phyloP scores from a whole-genome alignment of 331 rosid genomes.

The Rhamnella rubrinervis region DNA sequence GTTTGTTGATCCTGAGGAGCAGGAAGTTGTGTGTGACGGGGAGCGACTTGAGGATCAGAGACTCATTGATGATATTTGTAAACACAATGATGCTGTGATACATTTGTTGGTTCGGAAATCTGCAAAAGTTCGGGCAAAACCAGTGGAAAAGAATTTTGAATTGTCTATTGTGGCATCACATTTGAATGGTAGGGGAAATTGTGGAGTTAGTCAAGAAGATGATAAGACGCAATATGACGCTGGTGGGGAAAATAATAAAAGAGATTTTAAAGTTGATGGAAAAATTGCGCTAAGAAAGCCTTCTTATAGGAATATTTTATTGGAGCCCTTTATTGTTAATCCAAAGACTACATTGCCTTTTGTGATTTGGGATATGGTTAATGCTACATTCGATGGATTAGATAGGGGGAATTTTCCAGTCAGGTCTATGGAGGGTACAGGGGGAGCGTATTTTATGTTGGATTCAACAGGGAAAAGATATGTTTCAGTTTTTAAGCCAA shows the following conservation, averaged over 20 bases:
- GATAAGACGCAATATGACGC: slow-evolving; percentile 30
- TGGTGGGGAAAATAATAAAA: slow-evolving; percentile 28
- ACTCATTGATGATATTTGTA: slow-evolving; percentile 70
- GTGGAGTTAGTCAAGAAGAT: slow-evolving; percentile 35
- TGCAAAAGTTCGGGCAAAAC: slow-evolving; percentile 58
- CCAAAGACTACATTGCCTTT: slow-evolving; percentile 58
- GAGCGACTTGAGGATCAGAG: slow-evolving; percentile 76
- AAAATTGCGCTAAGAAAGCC: slow-evolving; percentile 31
- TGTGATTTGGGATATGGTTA: slow-evolving; percentile 56
- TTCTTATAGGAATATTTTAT: slow-evolving; percentile 33
- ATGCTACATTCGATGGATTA: slow-evolving; percentile 55
- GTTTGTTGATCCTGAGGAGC: slow-evolving; percentile 68
- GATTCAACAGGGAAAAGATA: slow-evolving; percentile 64
- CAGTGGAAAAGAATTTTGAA: slow-evolving; percentile 57
- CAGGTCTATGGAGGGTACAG: slow-evolving; percentile 84
- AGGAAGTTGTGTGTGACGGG: slow-evolving; percentile 80
- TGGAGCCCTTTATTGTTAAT: slow-evolving; percentile 79
- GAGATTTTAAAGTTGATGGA: slow-evolving; percentile 28
- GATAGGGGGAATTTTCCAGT: slow-evolving; percentile 56
- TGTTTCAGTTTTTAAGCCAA: slow-evolving; percentile 85
- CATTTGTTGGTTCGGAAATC: slow-evolving; percentile 67
- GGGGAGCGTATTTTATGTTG: slow-evolving; percentile 89
- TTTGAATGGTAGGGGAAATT: slow-evolving; percentile 31
- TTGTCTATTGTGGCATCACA: slow-evolving; percentile 63
- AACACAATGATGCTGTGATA: slow-evolving; percentile 65